These are phyloP conservation scores for Pelargonium nanum DNA, from an alignment of 345 rosid genomes.

Conservation along the genomic window DNA sequence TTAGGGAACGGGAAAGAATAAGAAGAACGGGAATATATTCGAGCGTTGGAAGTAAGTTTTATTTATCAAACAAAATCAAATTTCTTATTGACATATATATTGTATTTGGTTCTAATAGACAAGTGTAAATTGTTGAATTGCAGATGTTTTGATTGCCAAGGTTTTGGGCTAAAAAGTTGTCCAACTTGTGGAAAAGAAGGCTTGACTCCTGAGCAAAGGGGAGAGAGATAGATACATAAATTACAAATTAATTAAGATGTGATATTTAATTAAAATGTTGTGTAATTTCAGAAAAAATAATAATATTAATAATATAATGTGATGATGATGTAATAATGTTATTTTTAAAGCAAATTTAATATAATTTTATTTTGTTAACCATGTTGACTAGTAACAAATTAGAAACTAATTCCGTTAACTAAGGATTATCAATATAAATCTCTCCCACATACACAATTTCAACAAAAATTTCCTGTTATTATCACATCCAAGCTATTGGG, in stretches of 20 bases:
- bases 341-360: no score
- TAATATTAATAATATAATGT: no score
- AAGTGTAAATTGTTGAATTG: neutral
- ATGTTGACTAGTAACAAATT: neutral
- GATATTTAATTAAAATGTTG: no score
- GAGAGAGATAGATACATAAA: no score
- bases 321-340: no score
- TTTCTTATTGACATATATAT: neutral
- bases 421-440: neutral
- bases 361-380: neutral
- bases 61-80: neutral
- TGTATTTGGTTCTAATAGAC: neutral
- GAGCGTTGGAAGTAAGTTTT: constrained; percentile 79
- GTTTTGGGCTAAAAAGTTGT: constrained; percentile 65
- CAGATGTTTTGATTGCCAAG: constrained; percentile 81
- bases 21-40: constrained; percentile 72
- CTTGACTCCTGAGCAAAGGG: constrained; percentile 66
- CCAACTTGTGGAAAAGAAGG: constrained; percentile 71
- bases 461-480: neutral
- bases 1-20: constrained; percentile 68
- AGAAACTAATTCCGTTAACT: neutral
- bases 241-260: no score
- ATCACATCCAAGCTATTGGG: neutral
- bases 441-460: neutral
- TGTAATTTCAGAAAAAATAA: no score